Base-by-base conservation (phyloP, 805 yeast species). In the Saccharomycopsis lassenensis region DNA sequence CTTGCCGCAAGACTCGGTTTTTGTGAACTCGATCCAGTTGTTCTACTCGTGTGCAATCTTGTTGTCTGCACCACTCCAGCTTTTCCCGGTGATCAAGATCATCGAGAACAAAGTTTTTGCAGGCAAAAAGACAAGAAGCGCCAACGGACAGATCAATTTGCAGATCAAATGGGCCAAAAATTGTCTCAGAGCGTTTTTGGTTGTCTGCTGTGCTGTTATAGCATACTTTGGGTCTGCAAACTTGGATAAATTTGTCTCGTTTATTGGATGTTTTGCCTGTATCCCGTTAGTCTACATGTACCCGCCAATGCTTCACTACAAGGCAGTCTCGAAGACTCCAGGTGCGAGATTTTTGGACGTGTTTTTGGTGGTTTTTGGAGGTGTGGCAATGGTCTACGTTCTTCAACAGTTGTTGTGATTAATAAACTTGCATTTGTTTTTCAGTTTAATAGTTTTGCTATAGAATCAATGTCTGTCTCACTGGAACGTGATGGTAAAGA, bases 211-310 rank as follows among this genome's bases (percentile, higher is more conserved):
- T 2, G 65, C 77, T 1, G 44, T 61, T 10, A 62, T 77, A 40
- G 85, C 91, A 0, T 69, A 72, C 43, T 63, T 64, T 43, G 89
- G 89, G 0, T 79, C 86, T 1, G 62, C 69, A 39, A 71, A 79
- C 48, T 58, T 82, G 43, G 91, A 82, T 52, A 65, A 62, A 44
- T 78, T 82, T 57, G 89, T 82, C 7, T 75, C 87, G 2, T 74
- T 82, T 50, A 80, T 82, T 35, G 93, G 93, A 3, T 78, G 86
- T 35, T 77, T 82, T 58, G 87, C 89, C 1, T 82, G 93, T 50
- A 78, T 82, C 37, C 93, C 93, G 2, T 65, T 82, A 59, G 91
- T 82, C 4, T 82, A 82, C 58, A 76, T 82, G 74, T 80, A 81
- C 49, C 91, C 93, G 6, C 91, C 93, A 12, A 63, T 82, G 65